Base-by-base conservation (phyloP, 352 stramenopile species). In the Phytopythium chamaehyphon region DNA sequence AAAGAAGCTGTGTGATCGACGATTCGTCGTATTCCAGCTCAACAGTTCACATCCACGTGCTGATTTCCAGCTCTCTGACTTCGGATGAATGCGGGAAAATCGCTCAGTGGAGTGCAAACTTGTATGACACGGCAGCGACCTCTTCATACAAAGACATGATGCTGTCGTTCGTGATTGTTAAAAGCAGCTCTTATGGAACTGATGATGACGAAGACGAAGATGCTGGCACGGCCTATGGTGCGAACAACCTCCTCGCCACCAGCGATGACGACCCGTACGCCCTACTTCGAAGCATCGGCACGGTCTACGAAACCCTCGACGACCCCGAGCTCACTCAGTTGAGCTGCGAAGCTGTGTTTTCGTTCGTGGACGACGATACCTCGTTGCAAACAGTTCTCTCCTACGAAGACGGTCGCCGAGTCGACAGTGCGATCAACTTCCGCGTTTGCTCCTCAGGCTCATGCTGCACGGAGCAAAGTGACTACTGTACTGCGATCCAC, bases 251-350 rank as follows among this genome's bases (percentile, higher is more conserved):
- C 37, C 18, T 42, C 15, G 37, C 37, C 18, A 6, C 11, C 37
- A 51, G 57, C 22, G 38, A 55, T 28, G 54, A 59, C 28, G 55
- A 40, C 54, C n/a, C 15, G 40, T 57, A 52, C 18, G 35, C 45
- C 6, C 33, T 56, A 9, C 37, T 42, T 21, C 37, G 37, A n/a
- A 22, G 6, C 15, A n/a, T 42, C 14, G 37, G 37, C 14, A 21
- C 37, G 5, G 37, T 42, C 37, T 42, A 42, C 18, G 37, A n/a
- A 8, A 22, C 9, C 6, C 37, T 21, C 6, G 37, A 42, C 37
- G 37, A 42, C 37, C 15, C 6, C 8, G 37, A 42, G 15, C 18
- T 42, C 37, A 42, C 15, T 8, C 10, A n/a, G 18, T 22, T 14
- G 14, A 6, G 7, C 37, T 42, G 15, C 15, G 15, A 42, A 6